phyloP scores from a whole-genome alignment of 306 rosid genomes.

The Acacia crassicarpa region DNA sequence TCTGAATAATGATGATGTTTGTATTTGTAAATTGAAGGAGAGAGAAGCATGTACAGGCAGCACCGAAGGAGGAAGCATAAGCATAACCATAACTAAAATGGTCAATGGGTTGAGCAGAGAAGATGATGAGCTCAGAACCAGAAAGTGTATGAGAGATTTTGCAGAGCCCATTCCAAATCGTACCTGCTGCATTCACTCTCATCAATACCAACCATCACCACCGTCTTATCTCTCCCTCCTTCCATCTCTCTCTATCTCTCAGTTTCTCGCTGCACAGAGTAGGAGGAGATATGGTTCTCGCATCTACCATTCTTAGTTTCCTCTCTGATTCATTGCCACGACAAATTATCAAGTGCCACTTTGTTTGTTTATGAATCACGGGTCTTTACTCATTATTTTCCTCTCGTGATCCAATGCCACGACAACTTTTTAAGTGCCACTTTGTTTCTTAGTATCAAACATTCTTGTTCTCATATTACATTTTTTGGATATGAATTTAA shows the following conservation, averaged over 20 bases:
- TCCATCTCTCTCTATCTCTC: neutral
- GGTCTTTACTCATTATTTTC: too few relatives aligned
- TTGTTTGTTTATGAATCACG: too few relatives aligned
- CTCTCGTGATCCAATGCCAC: too few relatives aligned
- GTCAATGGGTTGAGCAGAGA: slow-evolving; percentile 27
- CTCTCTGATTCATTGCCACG: too few relatives aligned
- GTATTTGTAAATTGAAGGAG: neutral
- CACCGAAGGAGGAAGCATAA: slow-evolving; percentile 28
- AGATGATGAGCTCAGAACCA: slow-evolving; percentile 37
- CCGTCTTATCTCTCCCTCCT: neutral
- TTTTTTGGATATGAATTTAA: neutral
- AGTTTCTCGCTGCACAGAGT: neutral
- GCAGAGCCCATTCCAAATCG: slow-evolving; percentile 22
- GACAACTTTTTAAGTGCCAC: neutral
- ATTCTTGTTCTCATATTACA: neutral
- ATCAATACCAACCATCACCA: slow-evolving; percentile 27
- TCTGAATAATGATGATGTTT: neutral
- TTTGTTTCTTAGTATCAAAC: neutral
- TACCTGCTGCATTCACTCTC: slow-evolving; percentile 18
- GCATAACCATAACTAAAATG: slow-evolving; percentile 16
- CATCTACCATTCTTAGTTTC: neutral
- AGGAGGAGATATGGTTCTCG: too few relatives aligned
- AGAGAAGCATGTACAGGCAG: slow-evolving; percentile 24
- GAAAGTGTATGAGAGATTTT: neutral
- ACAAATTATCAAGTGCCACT: too few relatives aligned